Base-by-base conservation (phyloP, 2,329 filamentous ascomycete species). In the Ophiostoma sp. region DNA sequence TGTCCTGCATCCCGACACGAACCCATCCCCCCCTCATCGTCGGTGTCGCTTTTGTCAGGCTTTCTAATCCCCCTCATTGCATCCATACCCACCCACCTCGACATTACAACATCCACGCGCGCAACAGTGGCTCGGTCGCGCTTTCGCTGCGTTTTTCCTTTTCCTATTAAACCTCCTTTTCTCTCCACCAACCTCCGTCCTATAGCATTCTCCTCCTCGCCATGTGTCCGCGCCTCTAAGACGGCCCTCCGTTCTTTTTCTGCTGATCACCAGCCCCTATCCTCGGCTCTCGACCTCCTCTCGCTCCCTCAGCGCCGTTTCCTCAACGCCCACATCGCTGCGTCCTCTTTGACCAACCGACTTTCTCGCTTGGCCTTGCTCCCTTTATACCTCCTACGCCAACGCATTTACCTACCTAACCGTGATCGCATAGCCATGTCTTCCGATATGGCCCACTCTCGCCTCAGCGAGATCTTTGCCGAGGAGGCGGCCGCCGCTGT, bases 401-500 rank as follows among this genome's bases (percentile, higher is more conserved):
- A 1, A 48, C 52, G 28, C 39, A 17, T 69, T n/a, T 55, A 55
- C 39, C 12, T 7, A 9, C 36, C 69, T 8, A 6, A 52, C 28
- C 45, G 59, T 31, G 17, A 63, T 31, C 52, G 31, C 15, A 61
- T 74, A 39, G 31, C 39, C 71, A 76, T 76, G 75, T 42, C 73
- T 6, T 63, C 74, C 39, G 72, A 75, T 42, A 33, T 75, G 15
- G 74, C 50, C 4, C 75, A 72, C 45, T 52, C 70, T 25, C 76
- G 76, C n/a, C 75, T 76, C 25, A 69, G 72, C 73, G 59, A 74
- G 45, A 72, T 76, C 55, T 76, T 77, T 50, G 74, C 74, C 55
- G 75, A 77, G 31, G 76, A 76, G 50, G 76, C 75, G 5, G 73
- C 75, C 15, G 69, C 72, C 2, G 57, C 75, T 6, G 74, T 77